Percentiles rank a stretch among this genome's conserved stretches.
Conservation (phyloP, 2,329 filamentous ascomycete species). For the Hypoxylon sp. region DNA sequence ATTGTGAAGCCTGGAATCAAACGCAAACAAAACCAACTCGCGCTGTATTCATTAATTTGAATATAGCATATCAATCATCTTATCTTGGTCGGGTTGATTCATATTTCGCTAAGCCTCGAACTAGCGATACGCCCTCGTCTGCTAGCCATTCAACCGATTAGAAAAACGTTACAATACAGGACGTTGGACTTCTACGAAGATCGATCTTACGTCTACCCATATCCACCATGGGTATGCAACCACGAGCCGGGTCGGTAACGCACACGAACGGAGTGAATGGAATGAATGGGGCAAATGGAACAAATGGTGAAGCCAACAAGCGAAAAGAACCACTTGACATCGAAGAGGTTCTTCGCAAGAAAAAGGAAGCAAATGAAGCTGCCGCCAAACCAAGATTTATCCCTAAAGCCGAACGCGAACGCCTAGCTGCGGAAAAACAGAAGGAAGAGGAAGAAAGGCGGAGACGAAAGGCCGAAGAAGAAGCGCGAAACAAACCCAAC, state of each 20-base stretch:
- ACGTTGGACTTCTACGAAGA: no score
- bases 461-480: constrained; percentile 44
- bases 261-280: constrained; percentile 23
- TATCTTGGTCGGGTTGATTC: no score
- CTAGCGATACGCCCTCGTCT: no score
- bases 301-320: constrained; percentile 26
- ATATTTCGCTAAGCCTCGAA: no score
- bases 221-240: constrained; percentile 41
- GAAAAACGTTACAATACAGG: no score
- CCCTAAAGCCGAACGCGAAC: constrained; percentile 76
- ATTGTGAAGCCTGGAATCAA: constrained; percentile 4
- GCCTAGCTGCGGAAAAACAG: constrained; percentile 74
- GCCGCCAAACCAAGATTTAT: constrained; percentile 87
- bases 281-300: constrained; percentile 16
- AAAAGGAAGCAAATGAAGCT: constrained; percentile 84
- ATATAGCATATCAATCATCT: neutral
- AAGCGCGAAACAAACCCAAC: constrained; percentile 35
- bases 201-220: no score
- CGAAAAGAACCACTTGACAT: constrained; percentile 72
- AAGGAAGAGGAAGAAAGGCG: constrained; percentile 68
- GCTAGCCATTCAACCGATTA: no score
- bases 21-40: constrained; percentile 18
- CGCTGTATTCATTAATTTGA: no score
- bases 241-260: constrained; percentile 36
- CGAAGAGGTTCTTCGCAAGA: constrained; percentile 84